Percentiles rank a stretch among this genome's conserved stretches.
Conservation (phyloP, 1,139 yeast species). For the Zygosaccharomyces pseudobailii region DNA sequence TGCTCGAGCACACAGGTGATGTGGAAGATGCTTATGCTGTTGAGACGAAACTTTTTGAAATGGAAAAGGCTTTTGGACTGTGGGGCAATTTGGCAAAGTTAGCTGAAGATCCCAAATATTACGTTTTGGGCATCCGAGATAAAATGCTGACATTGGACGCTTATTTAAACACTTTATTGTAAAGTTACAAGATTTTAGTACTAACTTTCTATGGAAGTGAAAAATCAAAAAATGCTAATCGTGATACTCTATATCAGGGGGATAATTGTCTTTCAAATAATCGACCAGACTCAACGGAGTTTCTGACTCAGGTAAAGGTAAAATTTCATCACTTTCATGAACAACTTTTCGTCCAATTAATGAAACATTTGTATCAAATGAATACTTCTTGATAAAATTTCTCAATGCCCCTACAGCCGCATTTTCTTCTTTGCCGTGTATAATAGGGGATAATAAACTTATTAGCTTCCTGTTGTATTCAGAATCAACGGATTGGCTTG, state of each 20-base stretch:
- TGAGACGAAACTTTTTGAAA: conserved; percentile 19
- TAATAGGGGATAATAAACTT: conserved; percentile 21
- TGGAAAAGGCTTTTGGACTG: conserved; percentile 18
- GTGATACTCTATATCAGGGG: conserved; percentile 4
- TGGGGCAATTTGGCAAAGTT: conserved; percentile 10
- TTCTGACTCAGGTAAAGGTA: conserved; percentile 22
- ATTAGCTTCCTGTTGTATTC: conserved; percentile 21
- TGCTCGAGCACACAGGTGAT: background rate
- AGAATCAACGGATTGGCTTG: conserved; percentile 5
- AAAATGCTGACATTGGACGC: conserved; percentile 15
- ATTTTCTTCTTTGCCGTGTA: conserved; percentile 17
- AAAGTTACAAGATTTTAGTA: conserved; percentile 1
- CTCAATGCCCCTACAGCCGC: conserved; percentile 25
- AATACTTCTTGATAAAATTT: conserved; percentile 22
- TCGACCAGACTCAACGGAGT: conserved; percentile 16
- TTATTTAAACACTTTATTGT: conserved; percentile 6
- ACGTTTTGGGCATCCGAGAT: conserved; percentile 23
- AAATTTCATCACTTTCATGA: conserved; percentile 21
- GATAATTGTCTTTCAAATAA: conserved; percentile 17
- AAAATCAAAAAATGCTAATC: background rate
- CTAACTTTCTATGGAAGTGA: background rate
- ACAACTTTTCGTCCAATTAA: conserved; percentile 25
- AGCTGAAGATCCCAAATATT: conserved; percentile 22
- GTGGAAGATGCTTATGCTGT: conserved; percentile 14
- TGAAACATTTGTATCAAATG: conserved; percentile 21